These are phyloP conservation scores for Prunella vulgaris DNA, from an alignment of 257 asterid genomes.

Conservation along the genomic window DNA sequence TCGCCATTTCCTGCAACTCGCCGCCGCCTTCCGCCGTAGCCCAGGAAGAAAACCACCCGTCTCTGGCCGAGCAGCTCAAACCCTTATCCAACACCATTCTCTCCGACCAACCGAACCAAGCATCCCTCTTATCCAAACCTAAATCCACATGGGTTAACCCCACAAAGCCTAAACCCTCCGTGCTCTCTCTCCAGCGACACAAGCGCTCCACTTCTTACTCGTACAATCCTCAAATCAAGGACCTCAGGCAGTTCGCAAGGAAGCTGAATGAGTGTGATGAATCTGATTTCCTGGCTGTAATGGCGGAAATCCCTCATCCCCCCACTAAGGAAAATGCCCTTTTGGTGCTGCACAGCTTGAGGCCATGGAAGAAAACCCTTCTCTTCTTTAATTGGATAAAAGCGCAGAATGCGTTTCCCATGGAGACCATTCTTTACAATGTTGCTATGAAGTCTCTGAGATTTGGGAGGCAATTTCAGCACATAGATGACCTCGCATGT, in stretches of 20 bases:
- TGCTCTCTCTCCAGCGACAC: constrained; percentile 83
- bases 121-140: constrained; percentile 62
- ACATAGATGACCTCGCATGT: constrained; percentile 63
- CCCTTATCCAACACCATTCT: constrained; percentile 69
- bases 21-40: constrained; percentile 37
- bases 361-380: constrained; percentile 64
- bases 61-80: constrained; percentile 80
- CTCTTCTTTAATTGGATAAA: constrained; percentile 77
- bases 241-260: constrained; percentile 57
- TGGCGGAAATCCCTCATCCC: constrained; percentile 56
- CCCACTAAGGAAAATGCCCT: constrained; percentile 67
- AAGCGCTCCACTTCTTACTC: constrained; percentile 49
- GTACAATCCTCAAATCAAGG: constrained; percentile 64
- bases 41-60: constrained; percentile 39
- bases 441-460: constrained; percentile 87
- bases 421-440: constrained; percentile 88
- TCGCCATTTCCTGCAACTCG: constrained; percentile 41
- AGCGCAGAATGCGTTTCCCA: constrained; percentile 47
- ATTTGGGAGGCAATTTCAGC: constrained; percentile 77
- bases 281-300: constrained; percentile 44
- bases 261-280: constrained; percentile 64
- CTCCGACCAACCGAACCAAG: constrained; percentile 51
- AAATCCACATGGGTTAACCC: constrained; percentile 95
- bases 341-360: constrained; percentile 59
- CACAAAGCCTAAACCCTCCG: constrained; percentile 72